Percentiles rank a stretch among this genome's conserved stretches.
phyloP scores from a whole-genome alignment of 805 yeast species.

The Helenozyma rhizophorensis region DNA sequence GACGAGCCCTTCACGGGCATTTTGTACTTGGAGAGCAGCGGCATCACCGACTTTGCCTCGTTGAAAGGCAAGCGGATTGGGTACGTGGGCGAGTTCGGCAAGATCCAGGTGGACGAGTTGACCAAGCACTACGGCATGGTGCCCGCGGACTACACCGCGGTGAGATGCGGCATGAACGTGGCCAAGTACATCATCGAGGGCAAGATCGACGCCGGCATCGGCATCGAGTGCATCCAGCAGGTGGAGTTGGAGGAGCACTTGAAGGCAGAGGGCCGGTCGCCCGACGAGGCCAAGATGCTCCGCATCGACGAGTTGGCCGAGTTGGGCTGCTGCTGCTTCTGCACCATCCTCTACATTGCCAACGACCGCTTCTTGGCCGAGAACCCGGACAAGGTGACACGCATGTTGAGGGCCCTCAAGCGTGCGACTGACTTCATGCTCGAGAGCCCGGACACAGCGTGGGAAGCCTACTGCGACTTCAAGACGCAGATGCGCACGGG shows the following conservation, averaged over 20 bases:
- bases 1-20: conserved; percentile 59
- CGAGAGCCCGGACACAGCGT: conserved; percentile 41
- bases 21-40: conserved; percentile 46
- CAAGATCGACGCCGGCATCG: conserved; percentile 53
- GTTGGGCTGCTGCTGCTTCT: conserved; percentile 57
- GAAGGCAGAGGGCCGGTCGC: conserved; percentile 38
- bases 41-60: conserved; percentile 50
- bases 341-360: conserved; percentile 50
- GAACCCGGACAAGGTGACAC: conserved; percentile 43
- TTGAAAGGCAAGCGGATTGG: conserved; percentile 52
- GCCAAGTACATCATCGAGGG: conserved; percentile 54
- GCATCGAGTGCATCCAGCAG: conserved; percentile 57
- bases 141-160: conserved; percentile 53
- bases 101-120: conserved; percentile 53
- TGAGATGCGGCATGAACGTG: conserved; percentile 58
- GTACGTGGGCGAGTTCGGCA: conserved; percentile 57
- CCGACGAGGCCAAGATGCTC: conserved; percentile 49
- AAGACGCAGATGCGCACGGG: conserved; percentile 44
- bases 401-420: conserved; percentile 46
- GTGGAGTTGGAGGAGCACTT: conserved; percentile 52
- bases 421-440: conserved; percentile 48
- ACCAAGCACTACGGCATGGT: conserved; percentile 54
- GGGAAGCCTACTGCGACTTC: conserved; percentile 42
- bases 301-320: conserved; percentile 54
- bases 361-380: conserved; percentile 46